Evolutionary conservation across 2,329 filamentous ascomycete genomes (phyloP).

Genomic region (Colletotrichum noveboracense): DNA sequence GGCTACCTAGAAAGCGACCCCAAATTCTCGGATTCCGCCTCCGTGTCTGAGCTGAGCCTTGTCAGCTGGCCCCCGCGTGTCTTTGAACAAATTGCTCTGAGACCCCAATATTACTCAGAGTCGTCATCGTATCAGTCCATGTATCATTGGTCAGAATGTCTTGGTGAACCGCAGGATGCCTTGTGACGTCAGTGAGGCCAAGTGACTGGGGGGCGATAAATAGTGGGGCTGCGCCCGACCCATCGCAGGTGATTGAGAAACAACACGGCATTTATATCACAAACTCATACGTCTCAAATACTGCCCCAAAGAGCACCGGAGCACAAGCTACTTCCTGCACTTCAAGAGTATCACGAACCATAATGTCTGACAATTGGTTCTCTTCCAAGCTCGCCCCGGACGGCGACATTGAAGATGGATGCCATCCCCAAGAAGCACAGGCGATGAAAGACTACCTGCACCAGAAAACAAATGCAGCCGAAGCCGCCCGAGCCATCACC

Average conservation of each 20-base stretch:
- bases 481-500: not conserved
- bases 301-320: not conserved
- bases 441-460: not conserved
- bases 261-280: not conserved
- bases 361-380: not conserved
- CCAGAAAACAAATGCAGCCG: not conserved
- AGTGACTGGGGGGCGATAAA: not conserved
- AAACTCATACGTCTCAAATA: not conserved
- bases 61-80: not conserved
- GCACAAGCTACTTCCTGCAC: rapidly evolving
- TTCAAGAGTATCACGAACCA: rapidly evolving
- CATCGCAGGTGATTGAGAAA: not conserved
- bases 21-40: not conserved
- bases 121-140: not conserved
- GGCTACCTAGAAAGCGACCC: not conserved
- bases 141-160: not conserved
- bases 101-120: not conserved
- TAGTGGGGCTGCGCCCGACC: not conserved
- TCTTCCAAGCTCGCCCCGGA: not conserved
- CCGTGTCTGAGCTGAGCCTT: not conserved
- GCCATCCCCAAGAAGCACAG: not conserved
- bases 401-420: not conserved
- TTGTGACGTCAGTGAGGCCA: not conserved
- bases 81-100: not conserved
- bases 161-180: not conserved